Conservation (phyloP, 768 basidiomycete species). For the Nidularia sp. region DNA sequence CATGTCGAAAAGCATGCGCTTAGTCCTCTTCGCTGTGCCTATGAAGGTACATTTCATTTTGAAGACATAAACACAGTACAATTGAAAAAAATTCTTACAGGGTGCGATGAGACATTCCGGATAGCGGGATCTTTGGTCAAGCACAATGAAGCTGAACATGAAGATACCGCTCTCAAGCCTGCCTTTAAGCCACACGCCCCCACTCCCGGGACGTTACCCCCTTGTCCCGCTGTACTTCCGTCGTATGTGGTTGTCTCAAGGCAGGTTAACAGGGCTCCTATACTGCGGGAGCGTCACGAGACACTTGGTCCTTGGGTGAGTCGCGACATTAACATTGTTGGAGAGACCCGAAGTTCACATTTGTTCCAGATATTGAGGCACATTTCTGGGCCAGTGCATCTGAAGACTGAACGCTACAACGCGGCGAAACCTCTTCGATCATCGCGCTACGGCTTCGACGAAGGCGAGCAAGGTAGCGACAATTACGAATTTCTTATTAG, state of each 20-base stretch:
- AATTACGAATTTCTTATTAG: conserved; percentile 49
- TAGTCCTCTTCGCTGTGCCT: conserved; percentile 39
- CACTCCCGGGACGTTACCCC: conserved; percentile 21
- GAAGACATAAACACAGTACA: background rate
- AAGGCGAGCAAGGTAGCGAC: conserved; percentile 19
- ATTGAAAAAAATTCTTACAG: conserved; percentile 22
- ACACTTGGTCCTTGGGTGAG: conserved; percentile 53
- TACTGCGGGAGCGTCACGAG: conserved; percentile 48
- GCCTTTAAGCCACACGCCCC: conserved; percentile 27
- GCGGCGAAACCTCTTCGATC: background rate
- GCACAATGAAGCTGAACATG: conserved; percentile 41
- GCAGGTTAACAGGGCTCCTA: conserved; percentile 36
- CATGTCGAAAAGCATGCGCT: conserved; percentile 56
- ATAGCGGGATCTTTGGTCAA: conserved; percentile 42
- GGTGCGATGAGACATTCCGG: conserved; percentile 47
- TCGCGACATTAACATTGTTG: background rate
- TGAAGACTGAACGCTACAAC: background rate
- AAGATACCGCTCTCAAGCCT: conserved; percentile 27
- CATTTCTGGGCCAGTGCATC: conserved; percentile 14
- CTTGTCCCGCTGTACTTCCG: conserved; percentile 40
- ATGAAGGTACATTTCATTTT: conserved; percentile 36
- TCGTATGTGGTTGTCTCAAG: conserved; percentile 45
- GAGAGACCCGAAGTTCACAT: background rate
- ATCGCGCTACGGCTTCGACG: background rate
- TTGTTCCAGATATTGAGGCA: conserved; percentile 35